Conservation (phyloP, 1,284 basidiomycete genomes). For the Hortiboletus rubellus region DNA sequence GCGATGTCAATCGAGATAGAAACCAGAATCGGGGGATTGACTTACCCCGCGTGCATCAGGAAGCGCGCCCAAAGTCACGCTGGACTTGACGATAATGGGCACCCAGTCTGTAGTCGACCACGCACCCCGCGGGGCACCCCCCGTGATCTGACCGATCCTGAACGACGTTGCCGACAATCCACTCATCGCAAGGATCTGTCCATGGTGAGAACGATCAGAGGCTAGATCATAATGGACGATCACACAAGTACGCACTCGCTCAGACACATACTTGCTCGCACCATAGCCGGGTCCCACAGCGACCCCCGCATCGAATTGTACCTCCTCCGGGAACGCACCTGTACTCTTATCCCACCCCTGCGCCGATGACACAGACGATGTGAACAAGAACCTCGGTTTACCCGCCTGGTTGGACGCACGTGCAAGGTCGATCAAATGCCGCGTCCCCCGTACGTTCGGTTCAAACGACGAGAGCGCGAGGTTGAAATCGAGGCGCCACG, state of each 20-base stretch:
- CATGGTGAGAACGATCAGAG: background rate
- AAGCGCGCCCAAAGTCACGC: conserved; percentile 20
- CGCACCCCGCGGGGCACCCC: conserved; percentile 20
- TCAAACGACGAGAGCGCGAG: conserved; percentile 37
- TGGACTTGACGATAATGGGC: conserved; percentile 30
- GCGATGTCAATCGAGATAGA: background rate
- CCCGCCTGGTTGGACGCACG: too few species aligned
- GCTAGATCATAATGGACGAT: background rate
- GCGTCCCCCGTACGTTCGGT: conserved; percentile 29
- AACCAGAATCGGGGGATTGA: background rate
- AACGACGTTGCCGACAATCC: conserved; percentile 19
- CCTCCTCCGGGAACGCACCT: conserved; percentile 12
- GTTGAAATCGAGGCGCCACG: conserved; percentile 41
- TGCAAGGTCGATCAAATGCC: background rate
- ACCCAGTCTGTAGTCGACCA: conserved; percentile 26
- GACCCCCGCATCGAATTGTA: conserved; percentile 17
- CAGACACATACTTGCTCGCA: conserved; percentile 26
- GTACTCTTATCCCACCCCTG: too few species aligned
- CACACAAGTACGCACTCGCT: conserved; percentile 21
- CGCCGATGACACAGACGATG: too few species aligned
- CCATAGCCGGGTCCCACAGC: conserved; percentile 24
- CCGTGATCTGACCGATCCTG: conserved; percentile 27
- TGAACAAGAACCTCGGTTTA: too few species aligned
- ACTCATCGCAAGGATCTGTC: conserved; percentile 21
- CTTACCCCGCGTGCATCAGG: conserved; percentile 25